Percentiles rank a stretch among this genome's conserved stretches.
Evolutionary conservation across 768 basidiomycete species (phyloP).

Genomic region (Suillus placidus): DNA sequence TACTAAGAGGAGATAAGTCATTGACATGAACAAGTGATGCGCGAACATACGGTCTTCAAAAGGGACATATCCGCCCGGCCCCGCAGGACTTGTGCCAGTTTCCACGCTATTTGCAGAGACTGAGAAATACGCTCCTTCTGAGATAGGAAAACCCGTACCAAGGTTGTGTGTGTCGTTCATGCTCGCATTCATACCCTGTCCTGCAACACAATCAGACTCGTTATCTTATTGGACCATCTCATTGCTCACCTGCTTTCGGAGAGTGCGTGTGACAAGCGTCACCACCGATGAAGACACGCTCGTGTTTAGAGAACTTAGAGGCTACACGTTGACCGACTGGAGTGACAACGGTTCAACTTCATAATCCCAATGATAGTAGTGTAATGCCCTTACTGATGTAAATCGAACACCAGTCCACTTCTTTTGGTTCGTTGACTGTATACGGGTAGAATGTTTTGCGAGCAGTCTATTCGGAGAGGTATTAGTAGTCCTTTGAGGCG

Average conservation of each 20-base stretch:
- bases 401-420: slow-evolving; percentile 72
- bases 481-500: neutral
- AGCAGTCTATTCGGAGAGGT: slow-evolving; percentile 45
- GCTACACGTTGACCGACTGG: slow-evolving; percentile 78
- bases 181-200: slow-evolving; percentile 79
- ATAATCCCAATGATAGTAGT: neutral
- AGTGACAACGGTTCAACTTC: neutral
- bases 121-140: neutral
- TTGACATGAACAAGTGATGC: neutral
- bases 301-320: slow-evolving; percentile 56
- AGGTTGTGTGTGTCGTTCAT: slow-evolving; percentile 79
- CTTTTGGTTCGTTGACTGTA: slow-evolving; percentile 47
- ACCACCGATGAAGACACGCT: slow-evolving; percentile 75
- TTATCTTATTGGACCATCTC: neutral
- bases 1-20: slow-evolving; percentile 46
- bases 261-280: slow-evolving; percentile 76
- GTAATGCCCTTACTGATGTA: slow-evolving; percentile 58
- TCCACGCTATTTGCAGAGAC: slow-evolving; percentile 41
- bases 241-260: slow-evolving; percentile 57
- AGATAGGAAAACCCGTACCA: slow-evolving; percentile 33
- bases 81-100: slow-evolving; percentile 46
- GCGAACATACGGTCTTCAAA: slow-evolving; percentile 43
- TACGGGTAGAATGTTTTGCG: slow-evolving; percentile 61
- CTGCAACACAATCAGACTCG: slow-evolving; percentile 30
- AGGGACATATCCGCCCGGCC: slow-evolving; percentile 43